A percentile compares a stretch with the other conserved stretches of the same genome.
These are phyloP conservation scores for Labyrinthula sp. DNA, from an alignment of 352 stramenopile species.

Conservation along the genomic window DNA sequence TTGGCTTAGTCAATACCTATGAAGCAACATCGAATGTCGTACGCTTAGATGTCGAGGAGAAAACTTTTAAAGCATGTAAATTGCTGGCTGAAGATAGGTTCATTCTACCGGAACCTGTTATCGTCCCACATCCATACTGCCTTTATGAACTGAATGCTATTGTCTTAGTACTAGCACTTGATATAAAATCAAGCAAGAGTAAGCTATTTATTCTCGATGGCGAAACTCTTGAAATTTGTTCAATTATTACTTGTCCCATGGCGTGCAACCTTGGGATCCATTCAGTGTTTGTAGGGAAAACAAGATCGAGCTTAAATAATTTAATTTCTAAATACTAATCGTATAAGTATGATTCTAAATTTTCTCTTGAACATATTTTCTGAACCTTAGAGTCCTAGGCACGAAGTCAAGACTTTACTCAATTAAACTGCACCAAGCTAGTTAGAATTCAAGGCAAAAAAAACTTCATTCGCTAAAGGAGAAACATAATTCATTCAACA, in stretches of 20 bases:
- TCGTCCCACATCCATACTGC: conserved; percentile 10
- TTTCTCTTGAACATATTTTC: too few relatives aligned
- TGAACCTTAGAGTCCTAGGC: too few relatives aligned
- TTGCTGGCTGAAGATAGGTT: conserved; percentile 1
- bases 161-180: conserved; percentile 11
- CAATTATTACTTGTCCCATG: conserved; percentile 1
- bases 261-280: conserved; percentile 19
- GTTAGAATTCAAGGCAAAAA: too few relatives aligned
- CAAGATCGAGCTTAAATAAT: too few relatives aligned
- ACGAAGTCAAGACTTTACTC: too few relatives aligned
- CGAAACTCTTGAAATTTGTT: background rate
- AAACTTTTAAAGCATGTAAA: background rate
- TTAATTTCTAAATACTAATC: too few relatives aligned
- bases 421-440: too few relatives aligned
- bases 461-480: too few relatives aligned
- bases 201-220: conserved; percentile 7
- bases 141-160: conserved; percentile 18
- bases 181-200: background rate
- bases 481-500: too few relatives aligned
- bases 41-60: conserved; percentile 1
- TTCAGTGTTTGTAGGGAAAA: too few relatives aligned
- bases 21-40: background rate
- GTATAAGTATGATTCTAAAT: too few relatives aligned
- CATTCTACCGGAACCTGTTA: conserved; percentile 8
- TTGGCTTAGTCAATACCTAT: conserved; percentile 5